A percentile compares a stretch with the other conserved stretches of the same genome.
Evolutionary conservation across 345 rosid genomes (phyloP).

Genomic region (Hirschfeldia incana): DNA sequence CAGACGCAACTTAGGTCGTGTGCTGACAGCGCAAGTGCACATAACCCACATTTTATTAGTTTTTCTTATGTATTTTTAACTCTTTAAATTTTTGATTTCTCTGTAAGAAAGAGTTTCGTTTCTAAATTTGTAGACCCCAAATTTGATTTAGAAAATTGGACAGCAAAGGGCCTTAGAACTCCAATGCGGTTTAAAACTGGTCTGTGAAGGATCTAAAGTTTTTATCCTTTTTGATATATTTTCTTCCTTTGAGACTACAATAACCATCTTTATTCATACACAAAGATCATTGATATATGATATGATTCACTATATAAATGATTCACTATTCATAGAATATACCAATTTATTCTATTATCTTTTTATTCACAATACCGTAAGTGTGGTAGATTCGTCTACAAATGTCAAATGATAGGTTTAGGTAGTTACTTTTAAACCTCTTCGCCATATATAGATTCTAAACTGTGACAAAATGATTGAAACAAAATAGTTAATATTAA

Average conservation of each 20-base stretch:
- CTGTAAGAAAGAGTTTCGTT: neutral
- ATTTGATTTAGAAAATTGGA: neutral
- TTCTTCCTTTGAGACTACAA: neutral
- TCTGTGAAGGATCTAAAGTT: neutral
- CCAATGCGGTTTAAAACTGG: neutral
- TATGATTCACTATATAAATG: too few species aligned
- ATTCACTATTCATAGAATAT: too few species aligned
- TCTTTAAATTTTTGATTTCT: neutral
- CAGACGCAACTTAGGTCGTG: neutral
- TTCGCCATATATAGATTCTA: too few species aligned
- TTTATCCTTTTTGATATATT: neutral
- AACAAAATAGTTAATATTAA: too few species aligned
- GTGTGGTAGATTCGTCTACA: too few species aligned
- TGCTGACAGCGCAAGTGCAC: neutral
- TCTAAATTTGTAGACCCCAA: neutral
- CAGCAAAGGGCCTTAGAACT: neutral
- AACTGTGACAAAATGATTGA: too few species aligned
- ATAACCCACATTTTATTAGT: neutral
- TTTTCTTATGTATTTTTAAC: neutral
- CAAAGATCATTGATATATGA: neutral
- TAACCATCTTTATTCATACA: neutral
- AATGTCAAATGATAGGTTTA: too few species aligned
- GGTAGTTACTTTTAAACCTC: too few species aligned
- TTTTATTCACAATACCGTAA: too few species aligned
- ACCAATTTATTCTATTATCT: too few species aligned